Percentiles rank a stretch among this genome's conserved stretches.
Conservation (phyloP, 2,329 filamentous ascomycete species). For the Fusarium sp. region DNA sequence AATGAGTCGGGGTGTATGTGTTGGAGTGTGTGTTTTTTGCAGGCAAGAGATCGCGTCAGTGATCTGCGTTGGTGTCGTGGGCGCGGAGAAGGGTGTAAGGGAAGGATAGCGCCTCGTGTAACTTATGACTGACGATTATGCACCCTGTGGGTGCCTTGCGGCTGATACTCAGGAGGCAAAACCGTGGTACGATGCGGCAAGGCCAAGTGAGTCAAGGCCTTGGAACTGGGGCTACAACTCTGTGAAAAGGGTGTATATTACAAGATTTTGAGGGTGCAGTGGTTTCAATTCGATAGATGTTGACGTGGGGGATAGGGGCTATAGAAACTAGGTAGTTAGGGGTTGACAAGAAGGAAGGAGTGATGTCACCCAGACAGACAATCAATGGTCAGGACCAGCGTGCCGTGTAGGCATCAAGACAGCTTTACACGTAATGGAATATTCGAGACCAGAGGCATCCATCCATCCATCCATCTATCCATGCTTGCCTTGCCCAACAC, state of each 20-base stretch:
- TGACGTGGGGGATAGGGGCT: constrained; percentile 14
- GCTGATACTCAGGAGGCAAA: constrained; percentile 32
- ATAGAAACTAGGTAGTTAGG: constrained; percentile 33
- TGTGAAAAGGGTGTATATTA: constrained; percentile 40
- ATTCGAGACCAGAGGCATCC: constrained; percentile 23
- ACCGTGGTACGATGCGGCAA: constrained; percentile 28
- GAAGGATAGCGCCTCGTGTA: constrained; percentile 30
- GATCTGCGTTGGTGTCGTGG: no score
- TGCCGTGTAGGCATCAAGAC: constrained; percentile 38
- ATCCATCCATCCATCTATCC: neutral
- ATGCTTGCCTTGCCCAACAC: neutral
- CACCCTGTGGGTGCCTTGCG: constrained; percentile 25
- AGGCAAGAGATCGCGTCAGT: no score
- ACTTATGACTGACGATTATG: constrained; percentile 33
- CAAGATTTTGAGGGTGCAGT: constrained; percentile 32
- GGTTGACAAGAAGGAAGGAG: constrained; percentile 14
- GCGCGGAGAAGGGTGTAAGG: no score
- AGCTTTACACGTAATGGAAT: constrained; percentile 41
- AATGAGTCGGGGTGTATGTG: no score
- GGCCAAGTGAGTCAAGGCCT: constrained; percentile 29
- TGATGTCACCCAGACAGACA: constrained; percentile 18
- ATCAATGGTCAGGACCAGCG: constrained; percentile 16
- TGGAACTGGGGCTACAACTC: constrained; percentile 27
- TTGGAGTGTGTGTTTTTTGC: no score
- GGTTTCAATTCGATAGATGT: constrained; percentile 36